phyloP scores from a whole-genome alignment of 139 green algal genomes.

The Micromonas pusilla region DNA sequence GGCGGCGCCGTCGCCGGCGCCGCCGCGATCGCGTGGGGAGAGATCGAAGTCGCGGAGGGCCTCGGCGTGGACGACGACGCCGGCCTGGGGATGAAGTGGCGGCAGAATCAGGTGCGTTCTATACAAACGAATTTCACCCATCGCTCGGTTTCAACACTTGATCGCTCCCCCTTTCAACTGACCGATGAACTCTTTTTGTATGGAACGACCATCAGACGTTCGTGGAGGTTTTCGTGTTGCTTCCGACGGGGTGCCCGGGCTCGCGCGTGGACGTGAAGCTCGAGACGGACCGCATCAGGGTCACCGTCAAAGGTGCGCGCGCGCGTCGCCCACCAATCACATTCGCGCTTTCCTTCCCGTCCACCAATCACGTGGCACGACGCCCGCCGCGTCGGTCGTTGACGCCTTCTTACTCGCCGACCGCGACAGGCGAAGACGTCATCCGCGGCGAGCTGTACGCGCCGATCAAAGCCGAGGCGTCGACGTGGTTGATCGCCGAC shows the following conservation, averaged over 20 bases:
- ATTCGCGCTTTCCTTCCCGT: too few species aligned
- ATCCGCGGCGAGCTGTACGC: slow-evolving; percentile 49
- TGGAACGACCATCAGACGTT: too few species aligned
- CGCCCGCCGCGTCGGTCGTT: too few species aligned
- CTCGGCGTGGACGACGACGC: slow-evolving; percentile 50
- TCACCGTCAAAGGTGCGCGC: too few species aligned
- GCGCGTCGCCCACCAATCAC: too few species aligned
- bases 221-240: slow-evolving; percentile 48
- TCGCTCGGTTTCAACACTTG: too few species aligned
- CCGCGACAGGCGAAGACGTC: slow-evolving; percentile 40
- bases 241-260: not conserved
- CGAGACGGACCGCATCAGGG: slow-evolving; percentile 20
- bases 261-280: slow-evolving; percentile 28
- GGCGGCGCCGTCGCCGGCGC: not conserved
- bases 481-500: slow-evolving; percentile 64
- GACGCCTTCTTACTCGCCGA: too few species aligned
- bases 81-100: slow-evolving; percentile 77
- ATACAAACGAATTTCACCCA: too few species aligned
- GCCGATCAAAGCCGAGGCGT: slow-evolving; percentile 64
- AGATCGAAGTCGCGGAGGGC: slow-evolving; percentile 42
- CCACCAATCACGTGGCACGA: too few species aligned
- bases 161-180: too few species aligned
- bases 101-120: too few species aligned
- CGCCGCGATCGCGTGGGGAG: not conserved
- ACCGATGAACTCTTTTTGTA: too few species aligned